Evolutionary conservation across 495 filamentous ascomycete genomes (phyloP).

Genomic region (Penicillium macrosclerotiorum): DNA sequence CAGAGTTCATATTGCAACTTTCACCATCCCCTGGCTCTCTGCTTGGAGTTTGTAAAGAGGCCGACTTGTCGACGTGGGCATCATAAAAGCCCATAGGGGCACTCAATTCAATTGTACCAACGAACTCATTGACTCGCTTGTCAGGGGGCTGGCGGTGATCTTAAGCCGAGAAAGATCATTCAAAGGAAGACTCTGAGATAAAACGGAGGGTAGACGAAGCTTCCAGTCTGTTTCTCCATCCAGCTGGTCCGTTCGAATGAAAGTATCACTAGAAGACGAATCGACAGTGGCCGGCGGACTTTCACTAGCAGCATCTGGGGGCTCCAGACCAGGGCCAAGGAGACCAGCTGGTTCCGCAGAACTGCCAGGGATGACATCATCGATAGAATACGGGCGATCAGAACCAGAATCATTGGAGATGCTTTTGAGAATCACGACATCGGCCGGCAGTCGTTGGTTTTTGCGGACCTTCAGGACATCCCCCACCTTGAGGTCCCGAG

Average conservation of each 20-base stretch:
- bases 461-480: constrained; percentile 90
- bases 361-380: constrained; percentile 3
- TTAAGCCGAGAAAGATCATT: constrained; percentile 69
- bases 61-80: constrained; percentile 43
- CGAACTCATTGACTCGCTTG: constrained; percentile 88
- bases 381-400: constrained; percentile 19
- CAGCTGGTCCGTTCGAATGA: constrained; percentile 95
- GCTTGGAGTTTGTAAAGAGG: constrained; percentile 16
- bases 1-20: constrained; percentile 44
- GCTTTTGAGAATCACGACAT: constrained; percentile 90
- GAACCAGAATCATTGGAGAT: constrained; percentile 59
- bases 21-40: constrained; percentile 21
- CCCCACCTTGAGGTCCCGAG: constrained; percentile 88
- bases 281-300: constrained; percentile 11
- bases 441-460: constrained; percentile 88
- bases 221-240: constrained; percentile 99
- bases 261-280: constrained; percentile 71
- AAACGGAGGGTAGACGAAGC: constrained; percentile 76
- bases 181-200: constrained; percentile 72
- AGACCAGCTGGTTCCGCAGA: constrained; percentile 19
- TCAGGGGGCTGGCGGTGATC: constrained; percentile 82
- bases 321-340: constrained; percentile 17
- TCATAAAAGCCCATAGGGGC: constrained; percentile 41
- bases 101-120: constrained; percentile 72
- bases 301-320: constrained; percentile 4